Percentiles rank a stretch among this genome's conserved stretches.
Evolutionary conservation across 2,329 filamentous ascomycete species (phyloP).

Genomic region (Mollisiaceae sp.): DNA sequence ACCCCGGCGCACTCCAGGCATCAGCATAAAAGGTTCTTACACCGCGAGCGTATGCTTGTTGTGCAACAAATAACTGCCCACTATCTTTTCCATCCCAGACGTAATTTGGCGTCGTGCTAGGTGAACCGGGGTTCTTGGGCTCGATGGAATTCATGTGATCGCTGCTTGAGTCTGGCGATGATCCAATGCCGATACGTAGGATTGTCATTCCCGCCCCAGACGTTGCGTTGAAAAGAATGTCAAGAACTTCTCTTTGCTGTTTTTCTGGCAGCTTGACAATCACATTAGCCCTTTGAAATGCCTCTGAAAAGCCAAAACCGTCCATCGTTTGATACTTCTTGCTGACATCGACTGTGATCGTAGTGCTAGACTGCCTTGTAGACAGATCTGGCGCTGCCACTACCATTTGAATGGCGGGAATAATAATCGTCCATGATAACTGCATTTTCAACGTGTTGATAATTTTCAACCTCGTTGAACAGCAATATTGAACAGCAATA

Average conservation of each 20-base stretch:
- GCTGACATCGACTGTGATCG: constrained; percentile 36
- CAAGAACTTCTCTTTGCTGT: constrained; percentile 47
- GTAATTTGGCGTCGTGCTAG: constrained; percentile 49
- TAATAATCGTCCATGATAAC: background rate
- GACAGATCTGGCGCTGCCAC: background rate
- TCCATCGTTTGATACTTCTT: constrained; percentile 47
- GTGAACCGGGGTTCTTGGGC: constrained; percentile 51
- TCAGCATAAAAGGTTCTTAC: constrained; percentile 54
- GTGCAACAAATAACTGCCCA: constrained; percentile 57
- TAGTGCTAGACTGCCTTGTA: constrained; percentile 4
- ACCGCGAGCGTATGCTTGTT: constrained; percentile 50
- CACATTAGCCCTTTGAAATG: constrained; percentile 51
- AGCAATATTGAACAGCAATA: background rate
- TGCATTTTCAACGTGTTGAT: background rate
- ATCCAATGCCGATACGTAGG: constrained; percentile 55
- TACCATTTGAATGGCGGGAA: background rate
- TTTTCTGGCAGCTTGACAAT: constrained; percentile 44
- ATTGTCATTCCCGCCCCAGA: constrained; percentile 56
- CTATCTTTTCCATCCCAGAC: constrained; percentile 52
- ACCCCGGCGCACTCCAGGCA: constrained; percentile 56
- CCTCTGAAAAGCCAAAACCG: constrained; percentile 55
- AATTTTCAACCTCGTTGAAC: background rate
- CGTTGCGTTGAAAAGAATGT: constrained; percentile 52
- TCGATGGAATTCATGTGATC: constrained; percentile 47
- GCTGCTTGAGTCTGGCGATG: constrained; percentile 31